phyloP scores from a whole-genome alignment of 768 basidiomycete species.

The Pulveroboletus sp. region DNA sequence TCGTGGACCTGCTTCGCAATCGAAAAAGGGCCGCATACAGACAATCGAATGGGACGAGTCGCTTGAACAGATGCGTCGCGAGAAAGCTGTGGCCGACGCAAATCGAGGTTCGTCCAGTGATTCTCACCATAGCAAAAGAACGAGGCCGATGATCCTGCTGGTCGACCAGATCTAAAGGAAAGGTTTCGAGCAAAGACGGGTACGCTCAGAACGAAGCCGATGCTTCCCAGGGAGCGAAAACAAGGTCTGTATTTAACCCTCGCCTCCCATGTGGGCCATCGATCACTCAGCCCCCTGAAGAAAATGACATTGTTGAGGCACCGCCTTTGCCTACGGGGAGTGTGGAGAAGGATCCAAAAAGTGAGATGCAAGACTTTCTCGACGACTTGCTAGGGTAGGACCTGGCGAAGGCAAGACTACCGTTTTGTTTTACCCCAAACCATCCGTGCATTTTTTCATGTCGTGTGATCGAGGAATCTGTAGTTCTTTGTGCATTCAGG shows the following conservation, averaged over 20 bases:
- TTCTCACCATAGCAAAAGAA: not conserved
- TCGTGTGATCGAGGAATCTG: not conserved
- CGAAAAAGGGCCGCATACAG: constrained; percentile 60
- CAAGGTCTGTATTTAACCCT: constrained; percentile 29
- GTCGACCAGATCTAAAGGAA: constrained; percentile 49
- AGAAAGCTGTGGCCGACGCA: constrained; percentile 73
- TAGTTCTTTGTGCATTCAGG: not conserved
- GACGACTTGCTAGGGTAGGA: constrained; percentile 55
- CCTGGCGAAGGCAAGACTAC: not conserved
- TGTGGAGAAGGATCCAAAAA: constrained; percentile 40
- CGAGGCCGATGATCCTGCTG: not conserved
- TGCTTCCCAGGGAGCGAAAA: constrained; percentile 33
- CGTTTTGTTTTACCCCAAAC: not conserved
- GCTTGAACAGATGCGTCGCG: constrained; percentile 60
- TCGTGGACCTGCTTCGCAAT: constrained; percentile 14
- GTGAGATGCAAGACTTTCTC: constrained; percentile 66
- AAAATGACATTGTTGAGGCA: constrained; percentile 38
- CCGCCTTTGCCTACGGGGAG: constrained; percentile 48
- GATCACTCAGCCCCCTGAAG: constrained; percentile 18
- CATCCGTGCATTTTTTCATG: not conserved
- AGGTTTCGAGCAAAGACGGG: constrained; percentile 55
- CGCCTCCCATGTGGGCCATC: not conserved
- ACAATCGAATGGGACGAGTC: constrained; percentile 64
- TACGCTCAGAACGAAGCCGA: constrained; percentile 38
- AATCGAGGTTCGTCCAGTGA: constrained; percentile 50